A percentile compares a stretch with the other conserved stretches of the same genome.
Evolutionary conservation across 305 asterid genomes (phyloP).

Genomic region (Fraxinus latifolia): DNA sequence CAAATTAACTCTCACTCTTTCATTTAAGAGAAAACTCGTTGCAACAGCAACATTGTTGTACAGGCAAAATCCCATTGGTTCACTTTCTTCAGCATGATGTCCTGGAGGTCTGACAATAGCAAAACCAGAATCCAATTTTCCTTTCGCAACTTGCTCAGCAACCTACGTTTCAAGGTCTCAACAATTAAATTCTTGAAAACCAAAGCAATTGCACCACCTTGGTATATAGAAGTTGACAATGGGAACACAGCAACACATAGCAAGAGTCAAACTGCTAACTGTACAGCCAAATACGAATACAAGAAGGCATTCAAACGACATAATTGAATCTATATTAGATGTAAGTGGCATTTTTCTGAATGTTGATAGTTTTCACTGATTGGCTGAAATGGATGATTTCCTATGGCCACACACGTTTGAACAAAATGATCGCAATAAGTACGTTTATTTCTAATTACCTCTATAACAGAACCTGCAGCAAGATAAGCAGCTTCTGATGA

Average conservation of each 20-base stretch:
- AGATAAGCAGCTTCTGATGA: conserved; percentile 87
- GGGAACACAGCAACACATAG: neutral
- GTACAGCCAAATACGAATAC: neutral
- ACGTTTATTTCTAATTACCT: conserved; percentile 41
- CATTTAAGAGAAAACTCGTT: conserved; percentile 65
- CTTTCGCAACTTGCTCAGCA: conserved; percentile 83
- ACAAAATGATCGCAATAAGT: neutral
- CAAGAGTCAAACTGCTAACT: neutral
- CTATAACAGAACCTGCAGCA: conserved; percentile 88
- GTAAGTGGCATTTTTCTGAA: neutral
- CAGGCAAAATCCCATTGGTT: conserved; percentile 96
- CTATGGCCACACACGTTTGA: neutral
- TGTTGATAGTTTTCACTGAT: neutral
- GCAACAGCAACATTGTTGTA: conserved; percentile 90
- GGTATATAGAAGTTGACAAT: conserved; percentile 1
- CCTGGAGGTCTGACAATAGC: conserved; percentile 99
- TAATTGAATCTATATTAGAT: neutral
- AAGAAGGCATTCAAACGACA: neutral
- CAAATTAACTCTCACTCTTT: conserved; percentile 57
- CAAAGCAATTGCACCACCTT: neutral
- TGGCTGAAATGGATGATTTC: neutral
- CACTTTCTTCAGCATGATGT: conserved; percentile 83
- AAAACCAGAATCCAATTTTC: conserved; percentile 77
- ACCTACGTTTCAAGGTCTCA: conserved; percentile 40
- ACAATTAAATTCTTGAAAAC: neutral